These are phyloP conservation scores for Trypanosoma boissoni DNA, from an alignment of 208 protist species.

Conservation along the genomic window DNA sequence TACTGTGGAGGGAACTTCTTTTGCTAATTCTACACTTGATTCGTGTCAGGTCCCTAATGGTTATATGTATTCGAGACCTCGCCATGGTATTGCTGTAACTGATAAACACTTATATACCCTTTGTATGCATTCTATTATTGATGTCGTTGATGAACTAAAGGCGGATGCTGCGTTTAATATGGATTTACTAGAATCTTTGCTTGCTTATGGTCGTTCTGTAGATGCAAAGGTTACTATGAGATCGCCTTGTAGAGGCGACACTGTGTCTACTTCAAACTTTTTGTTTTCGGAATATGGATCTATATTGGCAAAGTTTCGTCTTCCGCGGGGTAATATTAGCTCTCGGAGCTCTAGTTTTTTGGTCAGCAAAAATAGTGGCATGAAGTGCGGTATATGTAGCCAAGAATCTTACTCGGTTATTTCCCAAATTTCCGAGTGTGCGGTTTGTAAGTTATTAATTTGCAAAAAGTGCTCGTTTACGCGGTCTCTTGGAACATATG, in stretches of 20 bases:
- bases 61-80: constrained; percentile 15
- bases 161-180: constrained; percentile 17
- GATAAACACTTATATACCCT: constrained; percentile 8
- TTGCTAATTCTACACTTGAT: constrained; percentile 16
- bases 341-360: background rate
- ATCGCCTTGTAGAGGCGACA: background rate
- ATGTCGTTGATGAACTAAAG: constrained; percentile 25
- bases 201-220: constrained; percentile 22
- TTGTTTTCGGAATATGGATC: constrained; percentile 26
- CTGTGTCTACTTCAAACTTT: constrained; percentile 11
- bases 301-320: constrained; percentile 21
- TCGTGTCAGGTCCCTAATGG: constrained; percentile 6
- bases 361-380: background rate
- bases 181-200: constrained; percentile 16
- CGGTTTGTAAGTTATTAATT: constrained; percentile 7
- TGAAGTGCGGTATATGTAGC: constrained; percentile 15
- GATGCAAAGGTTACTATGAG: constrained; percentile 5
- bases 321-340: constrained; percentile 1
- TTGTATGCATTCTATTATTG: constrained; percentile 19
- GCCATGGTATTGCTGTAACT: constrained; percentile 15
- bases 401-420: constrained; percentile 1
- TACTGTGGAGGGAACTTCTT: constrained; percentile 4
- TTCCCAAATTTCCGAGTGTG: constrained; percentile 4
- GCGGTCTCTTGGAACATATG: constrained; percentile 15
- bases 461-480: constrained; percentile 19